Evolutionary conservation across 306 rosid genomes (phyloP), one percentile per base, ranked within the genome.

Genomic region (Datisca glomerata): DNA sequence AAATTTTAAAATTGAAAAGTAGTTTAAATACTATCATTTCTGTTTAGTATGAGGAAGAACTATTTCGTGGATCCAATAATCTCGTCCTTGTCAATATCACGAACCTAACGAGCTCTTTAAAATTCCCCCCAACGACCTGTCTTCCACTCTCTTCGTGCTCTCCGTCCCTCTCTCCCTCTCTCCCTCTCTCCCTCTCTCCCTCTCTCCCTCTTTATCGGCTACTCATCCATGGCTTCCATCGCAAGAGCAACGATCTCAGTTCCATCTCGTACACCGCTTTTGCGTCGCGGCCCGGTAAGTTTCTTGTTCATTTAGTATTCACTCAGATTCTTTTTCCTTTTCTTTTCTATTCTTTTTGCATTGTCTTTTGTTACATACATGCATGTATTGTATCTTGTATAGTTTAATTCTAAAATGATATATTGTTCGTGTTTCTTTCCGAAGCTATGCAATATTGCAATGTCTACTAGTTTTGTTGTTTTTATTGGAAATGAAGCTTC

Each of bases 241-340:
- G 12, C 40, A 15, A 37, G 52, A 53, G 43, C 71, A 50, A 51
- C 67, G 14, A 45, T 76, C 61, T 68, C 80, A 21, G 17, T 59
- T 49, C 55, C 60, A 32, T 57, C 76, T 43, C 41, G 57, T 43
- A 34, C 45, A 15, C 43, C 55, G 13, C 49, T 10, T n/a, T 20
- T 46, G n/a, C 52, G 53, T 23, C 64, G 36, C 19, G 55, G 20
- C 25, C 39, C 17, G 60, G 85, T 71, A 57, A 25, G 36, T 31
- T 12, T 37, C 52, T 8, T 40, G 23, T 54, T 56, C 35, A 23
- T 2, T 18, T 36, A 4, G 8, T 24, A 15, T 5, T 48, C 38
- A 29, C 12, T 44, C 16, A 18, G 0, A 17, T 20, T 12, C 5
- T 0, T 18, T 33, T 12, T 51, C 3, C 5, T 16, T 35, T 20